Evolutionary conservation across 768 basidiomycete genomes (phyloP), one percentile per base, ranked within the genome.

Genomic region (Lentinus tigrinus): DNA sequence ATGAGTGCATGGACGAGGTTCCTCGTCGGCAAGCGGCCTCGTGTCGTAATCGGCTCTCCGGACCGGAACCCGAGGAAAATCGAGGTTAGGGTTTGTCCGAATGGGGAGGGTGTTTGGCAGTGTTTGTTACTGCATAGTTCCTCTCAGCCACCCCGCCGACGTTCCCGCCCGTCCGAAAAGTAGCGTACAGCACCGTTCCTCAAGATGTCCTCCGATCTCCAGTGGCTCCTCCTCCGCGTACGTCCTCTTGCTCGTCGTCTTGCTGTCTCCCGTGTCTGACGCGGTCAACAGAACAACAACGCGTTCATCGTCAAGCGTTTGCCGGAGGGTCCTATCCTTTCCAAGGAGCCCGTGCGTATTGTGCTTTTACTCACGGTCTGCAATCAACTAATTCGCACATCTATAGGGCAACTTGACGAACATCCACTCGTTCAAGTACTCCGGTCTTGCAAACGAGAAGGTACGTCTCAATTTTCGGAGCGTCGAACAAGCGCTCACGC

Each of bases 151-250:
- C 68, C 58, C 47, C 50, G 38, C 57, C 56, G 47, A 61, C 57
- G 60, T 59, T 65, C 62, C 61, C 55, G 63, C 58, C 57, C 64
- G 57, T 60, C 57, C 60, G 57, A 61, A 60, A 60, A 62, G 54
- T 53, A 59, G 62, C 60, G 57, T 52, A 52, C 58, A 65, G 63
- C 63, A 67, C 64, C 53, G 50, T 59, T n/a, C 54, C 55, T 58
- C 77, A 84, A 76, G 72, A 93, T 93, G 91, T 92, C 91, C 69
- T 71, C 78, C 79, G 93, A 95, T 74, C 91, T 96, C 75, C 84
- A 95, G 79, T 96, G 94, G 94, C 87, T 94, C 73, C 88, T 96
- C 61, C 76, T 92, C 73, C 91, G 91, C 71, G 91, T 92, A 70
- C 70, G 88, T 85, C 44, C 52, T n/a, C 10, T 34, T 38, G 3